These are phyloP conservation scores for Craterostigma plantagineum DNA, from an alignment of 257 asterid genomes.

Conservation along the genomic window DNA sequence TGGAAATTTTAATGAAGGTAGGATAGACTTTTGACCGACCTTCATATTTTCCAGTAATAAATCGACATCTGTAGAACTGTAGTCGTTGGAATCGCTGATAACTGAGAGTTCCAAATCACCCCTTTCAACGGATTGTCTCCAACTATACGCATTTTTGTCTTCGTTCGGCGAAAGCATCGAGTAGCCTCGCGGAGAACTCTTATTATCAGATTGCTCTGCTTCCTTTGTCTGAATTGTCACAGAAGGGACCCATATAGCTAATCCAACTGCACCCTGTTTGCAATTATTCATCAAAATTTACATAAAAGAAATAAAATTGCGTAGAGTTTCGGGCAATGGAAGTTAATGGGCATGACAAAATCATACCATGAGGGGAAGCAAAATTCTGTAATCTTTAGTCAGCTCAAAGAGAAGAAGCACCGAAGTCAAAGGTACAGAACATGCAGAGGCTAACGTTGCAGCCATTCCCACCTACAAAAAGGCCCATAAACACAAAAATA, in stretches of 20 bases:
- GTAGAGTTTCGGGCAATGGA: too few relatives aligned
- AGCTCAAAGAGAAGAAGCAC: conserved; percentile 89
- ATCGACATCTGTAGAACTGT: conserved; percentile 36
- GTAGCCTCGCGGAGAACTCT: conserved; percentile 40
- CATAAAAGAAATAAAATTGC: not conserved
- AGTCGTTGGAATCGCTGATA: conserved; percentile 22
- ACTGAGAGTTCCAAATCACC: conserved; percentile 55
- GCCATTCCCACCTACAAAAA: conserved; percentile 94
- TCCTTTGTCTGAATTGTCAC: conserved; percentile 71
- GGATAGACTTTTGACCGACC: conserved; percentile 24
- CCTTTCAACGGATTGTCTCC: conserved; percentile 35
- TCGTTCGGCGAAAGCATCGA: conserved; percentile 45
- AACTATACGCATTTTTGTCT: conserved; percentile 25
- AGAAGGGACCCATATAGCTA: conserved; percentile 99
- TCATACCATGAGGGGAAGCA: conserved; percentile 94
- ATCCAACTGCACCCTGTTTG: conserved; percentile 95
- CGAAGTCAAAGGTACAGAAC: conserved; percentile 94
- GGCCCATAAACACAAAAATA: not conserved
- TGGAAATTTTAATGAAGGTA: not conserved
- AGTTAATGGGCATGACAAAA: not conserved
- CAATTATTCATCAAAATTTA: not conserved
- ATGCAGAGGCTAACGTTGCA: conserved; percentile 90
- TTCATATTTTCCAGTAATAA: conserved; percentile 52
- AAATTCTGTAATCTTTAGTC: conserved; percentile 85
- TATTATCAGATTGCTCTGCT: conserved; percentile 29